These are phyloP conservation scores for Wakefieldia striispora DNA, from an alignment of 768 basidiomycete genomes.

Conservation along the genomic window DNA sequence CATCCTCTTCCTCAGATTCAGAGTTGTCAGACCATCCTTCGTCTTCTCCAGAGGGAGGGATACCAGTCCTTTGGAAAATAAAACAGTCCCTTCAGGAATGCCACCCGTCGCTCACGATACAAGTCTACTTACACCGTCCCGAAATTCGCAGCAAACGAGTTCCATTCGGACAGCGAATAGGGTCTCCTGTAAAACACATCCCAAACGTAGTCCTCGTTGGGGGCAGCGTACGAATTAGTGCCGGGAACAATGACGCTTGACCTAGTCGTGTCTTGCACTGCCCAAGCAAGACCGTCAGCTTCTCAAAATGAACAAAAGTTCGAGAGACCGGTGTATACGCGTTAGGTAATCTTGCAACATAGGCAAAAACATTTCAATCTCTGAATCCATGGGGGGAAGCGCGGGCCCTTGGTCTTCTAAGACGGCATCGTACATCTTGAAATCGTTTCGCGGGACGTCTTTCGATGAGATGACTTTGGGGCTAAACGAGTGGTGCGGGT, in stretches of 20 bases:
- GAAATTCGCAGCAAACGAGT: conserved; percentile 50
- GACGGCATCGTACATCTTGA: conserved; percentile 75
- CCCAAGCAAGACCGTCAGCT: neutral
- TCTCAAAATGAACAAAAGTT: neutral
- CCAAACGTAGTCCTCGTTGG: conserved; percentile 72
- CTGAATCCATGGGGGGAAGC: conserved; percentile 43
- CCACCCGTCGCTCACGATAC: neutral
- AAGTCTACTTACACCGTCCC: conserved; percentile 57
- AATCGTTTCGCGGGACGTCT: conserved; percentile 44
- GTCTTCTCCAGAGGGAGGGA: conserved; percentile 57
- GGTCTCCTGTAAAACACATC: conserved; percentile 80
- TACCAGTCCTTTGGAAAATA: conserved; percentile 52
- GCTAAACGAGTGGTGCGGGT: conserved; percentile 30
- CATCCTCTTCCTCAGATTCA: conserved; percentile 67
- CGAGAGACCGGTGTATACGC: conserved; percentile 38
- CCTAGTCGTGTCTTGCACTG: conserved; percentile 29
- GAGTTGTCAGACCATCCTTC: conserved; percentile 56
- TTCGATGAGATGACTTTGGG: conserved; percentile 56
- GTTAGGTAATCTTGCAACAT: conserved; percentile 73
- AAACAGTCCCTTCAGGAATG: neutral
- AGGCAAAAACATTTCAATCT: conserved; percentile 76
- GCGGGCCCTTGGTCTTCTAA: conserved; percentile 36
- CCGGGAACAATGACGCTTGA: conserved; percentile 5
- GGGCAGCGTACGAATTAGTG: neutral
- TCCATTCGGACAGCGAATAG: conserved; percentile 57